Evolutionary conservation across 2,329 filamentous ascomycete species (phyloP).

Genomic region (Pseudopyricularia cyperi): DNA sequence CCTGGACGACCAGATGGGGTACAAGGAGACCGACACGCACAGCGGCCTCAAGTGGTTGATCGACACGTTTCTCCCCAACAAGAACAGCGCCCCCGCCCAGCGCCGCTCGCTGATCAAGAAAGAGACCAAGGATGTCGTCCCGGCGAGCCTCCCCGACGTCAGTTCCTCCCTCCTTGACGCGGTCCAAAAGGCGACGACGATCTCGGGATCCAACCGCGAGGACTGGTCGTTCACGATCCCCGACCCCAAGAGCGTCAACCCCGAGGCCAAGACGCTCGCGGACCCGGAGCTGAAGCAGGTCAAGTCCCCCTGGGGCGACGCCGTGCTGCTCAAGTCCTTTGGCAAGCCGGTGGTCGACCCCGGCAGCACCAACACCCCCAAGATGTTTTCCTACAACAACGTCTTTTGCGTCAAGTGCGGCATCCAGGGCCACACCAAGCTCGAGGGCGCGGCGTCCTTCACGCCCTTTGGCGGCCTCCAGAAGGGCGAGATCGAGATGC

Average conservation of each 20-base stretch:
- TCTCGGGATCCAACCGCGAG: background rate
- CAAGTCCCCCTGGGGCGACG: conserved; percentile 15
- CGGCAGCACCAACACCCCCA: background rate
- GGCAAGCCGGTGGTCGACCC: conserved; percentile 4
- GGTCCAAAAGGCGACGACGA: background rate
- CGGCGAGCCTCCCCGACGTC: background rate
- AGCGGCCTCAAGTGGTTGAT: conserved; percentile 7
- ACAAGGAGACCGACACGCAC: conserved; percentile 5
- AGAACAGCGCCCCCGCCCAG: background rate
- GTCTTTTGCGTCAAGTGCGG: conserved; percentile 18
- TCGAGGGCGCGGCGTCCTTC: conserved; percentile 14
- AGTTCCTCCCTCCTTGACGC: background rate
- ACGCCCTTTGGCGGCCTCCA: conserved; percentile 12
- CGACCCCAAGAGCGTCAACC: background rate
- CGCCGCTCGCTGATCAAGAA: background rate
- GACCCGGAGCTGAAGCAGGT: conserved; percentile 10
- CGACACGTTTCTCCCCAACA: conserved; percentile 4
- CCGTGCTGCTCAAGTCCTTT: conserved; percentile 15
- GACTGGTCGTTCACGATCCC: conserved; percentile 1
- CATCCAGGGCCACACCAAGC: conserved; percentile 12
- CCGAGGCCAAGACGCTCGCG: conserved; percentile 6
- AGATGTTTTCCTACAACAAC: conserved; percentile 14
- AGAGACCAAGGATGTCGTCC: background rate
- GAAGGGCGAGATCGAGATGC: conserved; percentile 12
- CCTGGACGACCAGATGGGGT: conserved; percentile 14